Percentiles rank a stretch among this genome's conserved stretches.
Evolutionary conservation across 208 protist species (phyloP).

Genomic region (Leishmania tarentolae): DNA sequence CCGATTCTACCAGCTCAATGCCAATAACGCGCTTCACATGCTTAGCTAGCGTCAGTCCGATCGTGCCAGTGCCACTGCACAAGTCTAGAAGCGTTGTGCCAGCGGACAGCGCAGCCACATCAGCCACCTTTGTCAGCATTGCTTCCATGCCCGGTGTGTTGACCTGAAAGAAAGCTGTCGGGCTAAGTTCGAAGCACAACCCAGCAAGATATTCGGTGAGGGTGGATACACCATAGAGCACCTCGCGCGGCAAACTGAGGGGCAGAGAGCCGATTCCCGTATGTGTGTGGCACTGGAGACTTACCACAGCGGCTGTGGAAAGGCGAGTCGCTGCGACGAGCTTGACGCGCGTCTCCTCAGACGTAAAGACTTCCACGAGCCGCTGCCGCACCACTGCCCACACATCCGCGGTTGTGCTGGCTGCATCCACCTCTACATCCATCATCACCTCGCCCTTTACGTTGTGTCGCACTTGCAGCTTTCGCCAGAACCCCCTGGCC

Average conservation of each 20-base stretch:
- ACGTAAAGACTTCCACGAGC: slow-evolving; percentile 40
- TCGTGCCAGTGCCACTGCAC: slow-evolving; percentile 96
- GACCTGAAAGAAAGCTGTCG: slow-evolving; percentile 96
- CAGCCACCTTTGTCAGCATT: slow-evolving; percentile 77
- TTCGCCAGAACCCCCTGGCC: slow-evolving; percentile 90
- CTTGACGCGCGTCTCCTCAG: slow-evolving; percentile 20
- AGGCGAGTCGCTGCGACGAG: slow-evolving; percentile 31
- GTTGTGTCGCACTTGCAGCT: slow-evolving; percentile 90
- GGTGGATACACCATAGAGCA: slow-evolving; percentile 61
- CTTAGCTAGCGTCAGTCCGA: slow-evolving; percentile 86
- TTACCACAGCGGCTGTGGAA: slow-evolving; percentile 51
- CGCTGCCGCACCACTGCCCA: slow-evolving; percentile 40
- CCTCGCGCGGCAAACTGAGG: slow-evolving; percentile 55
- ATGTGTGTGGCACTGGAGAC: slow-evolving; percentile 79
- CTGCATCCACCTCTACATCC: slow-evolving; percentile 67
- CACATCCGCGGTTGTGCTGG: slow-evolving; percentile 34
- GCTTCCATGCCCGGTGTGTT: slow-evolving; percentile 92
- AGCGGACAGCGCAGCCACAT: slow-evolving; percentile 54
- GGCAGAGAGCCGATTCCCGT: slow-evolving; percentile 67
- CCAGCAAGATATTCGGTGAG: slow-evolving; percentile 80
- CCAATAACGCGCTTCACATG: slow-evolving; percentile 92
- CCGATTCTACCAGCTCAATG: slow-evolving; percentile 90
- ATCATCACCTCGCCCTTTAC: slow-evolving; percentile 85
- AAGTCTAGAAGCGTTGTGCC: slow-evolving; percentile 93
- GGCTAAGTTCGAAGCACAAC: slow-evolving; percentile 89